Evolutionary conservation across 202 grass and related monocot species (phyloP), one percentile per base, ranked within the genome.

Genomic region (Setaria viridis): DNA sequence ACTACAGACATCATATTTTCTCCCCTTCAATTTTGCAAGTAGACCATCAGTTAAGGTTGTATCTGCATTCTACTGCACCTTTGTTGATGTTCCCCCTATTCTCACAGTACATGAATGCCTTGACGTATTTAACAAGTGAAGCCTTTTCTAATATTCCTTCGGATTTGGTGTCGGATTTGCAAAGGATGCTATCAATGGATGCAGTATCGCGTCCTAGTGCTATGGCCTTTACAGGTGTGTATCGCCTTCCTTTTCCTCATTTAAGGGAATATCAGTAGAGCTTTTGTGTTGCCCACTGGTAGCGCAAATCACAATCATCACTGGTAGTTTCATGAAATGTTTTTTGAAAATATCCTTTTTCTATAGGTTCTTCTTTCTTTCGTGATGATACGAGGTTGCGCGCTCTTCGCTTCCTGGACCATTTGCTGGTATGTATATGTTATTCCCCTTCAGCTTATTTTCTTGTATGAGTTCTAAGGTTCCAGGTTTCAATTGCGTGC

Each of bases 401-500:
- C 7, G 94, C 97, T 87, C 97, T 99, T 97, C 97, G 97, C 51
- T 99, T 99, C 88, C 90, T 99, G 56, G 97, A 99, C 66, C 97
- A 99, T 90, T 90, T 99, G 80, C 94, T 99, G 86, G 97, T 99
- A 94, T 85, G 97, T 74, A 47, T 77, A 80, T 83, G 48, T 70
- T 55, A 65, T 53, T 72, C 34, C 72, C 34, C 72, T 87, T 77
- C 11, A 30, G 60, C 77, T 83, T 75, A 37, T 49, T 83, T 91
- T 64, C 45, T 65, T 80, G 66, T 19, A 76, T 67, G 76, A n/a
- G 43, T 65, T 76, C 37, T 20, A 81, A 63, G 4, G 56, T 10
- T 64, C 20, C 21, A 5, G 39, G 45, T 77, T 76, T 71, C 35
- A 76, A 76, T 33, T 82, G 12, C 71, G 51, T 80, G 19, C 35